Conservation (phyloP, 371 early-diverging fungal species). For the Blyttiomyces sp. region DNA sequence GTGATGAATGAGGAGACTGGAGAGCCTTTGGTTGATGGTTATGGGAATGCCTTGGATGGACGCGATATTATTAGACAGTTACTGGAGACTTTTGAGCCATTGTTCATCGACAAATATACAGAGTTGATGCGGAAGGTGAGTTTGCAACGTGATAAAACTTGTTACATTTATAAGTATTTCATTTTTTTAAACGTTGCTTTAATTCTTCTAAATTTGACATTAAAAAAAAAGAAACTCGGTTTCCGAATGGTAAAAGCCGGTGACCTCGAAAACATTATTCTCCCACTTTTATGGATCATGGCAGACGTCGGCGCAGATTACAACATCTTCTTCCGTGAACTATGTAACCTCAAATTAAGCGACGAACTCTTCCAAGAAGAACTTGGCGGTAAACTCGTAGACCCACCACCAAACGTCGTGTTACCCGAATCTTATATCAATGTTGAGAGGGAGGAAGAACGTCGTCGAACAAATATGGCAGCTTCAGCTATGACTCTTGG, state of each 20-base stretch:
- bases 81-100: constrained; percentile 49
- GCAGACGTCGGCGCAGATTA: constrained; percentile 62
- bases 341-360: constrained; percentile 38
- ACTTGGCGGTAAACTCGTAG: constrained; percentile 6
- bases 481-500: no score
- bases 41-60: constrained; percentile 24
- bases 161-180: not conserved
- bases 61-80: constrained; percentile 48
- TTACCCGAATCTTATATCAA: not conserved
- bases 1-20: constrained; percentile 51
- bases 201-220: not conserved
- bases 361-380: constrained; percentile 20
- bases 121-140: constrained; percentile 63
- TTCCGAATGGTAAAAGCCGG: constrained; percentile 13
- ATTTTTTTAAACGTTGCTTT: constrained; percentile 13
- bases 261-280: constrained; percentile 58
- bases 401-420: not conserved
- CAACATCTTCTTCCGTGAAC: constrained; percentile 66
- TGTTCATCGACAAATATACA: constrained; percentile 48
- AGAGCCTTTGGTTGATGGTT: constrained; percentile 11
- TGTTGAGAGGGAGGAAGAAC: not conserved
- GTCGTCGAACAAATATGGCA: no score
- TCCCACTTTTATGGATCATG: constrained; percentile 69
- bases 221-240: constrained; percentile 51
- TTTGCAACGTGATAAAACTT: not conserved